Base-by-base conservation (phyloP, 2,329 filamentous ascomycete species). In the Fusarium mangiferae region DNA sequence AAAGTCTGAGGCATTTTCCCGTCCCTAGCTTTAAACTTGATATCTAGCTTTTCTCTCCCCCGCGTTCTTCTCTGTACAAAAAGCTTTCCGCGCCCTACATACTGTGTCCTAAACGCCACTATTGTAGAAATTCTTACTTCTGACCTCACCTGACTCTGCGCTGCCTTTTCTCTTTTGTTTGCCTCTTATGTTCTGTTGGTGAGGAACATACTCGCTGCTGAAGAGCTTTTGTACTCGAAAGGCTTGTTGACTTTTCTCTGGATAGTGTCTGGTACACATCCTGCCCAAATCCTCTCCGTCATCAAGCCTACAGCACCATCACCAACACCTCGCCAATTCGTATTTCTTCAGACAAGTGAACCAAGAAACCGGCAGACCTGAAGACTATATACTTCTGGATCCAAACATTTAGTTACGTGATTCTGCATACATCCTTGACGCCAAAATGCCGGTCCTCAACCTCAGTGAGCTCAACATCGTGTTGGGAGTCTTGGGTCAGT, bases 381-480 rank as follows among this genome's bases (percentile, higher is more conserved):
- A 48, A 26, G 35, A 35, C 41, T 68, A 68, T 54, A 68, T 68
- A 68, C 62, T 44, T 55, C 54, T 30, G 18, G 44, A 9, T 24
- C 24, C 10, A 20, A 41, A 38, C 22, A 28, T 54, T 41, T 35
- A 45, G 48, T 51, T 39, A 51, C 57, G 39, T 67, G 62, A 51
- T 38, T 17, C 33, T 54, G n/a, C 33, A 33, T 14, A 45, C 4
- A 66, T 39, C 66, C 28, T 44, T 51, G 35, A 35, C 48, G 26
- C 22, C 44, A 71, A 42, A 22, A 75, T 75, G 74, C 74, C 73
- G 22, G 41, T 56, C 9, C 82, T 88, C 55, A 84, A 87, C 51
- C 75, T 87, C 18, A 87, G 84, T 54, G 86, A 88, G 73, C 83
- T 89, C 64, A 89, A 89, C 73, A 82, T 88, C n/a, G 85, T 88